These are phyloP conservation scores for Radiomyces spectabilis DNA, from an alignment of 192 early-diverging fungal species.

Conservation along the genomic window DNA sequence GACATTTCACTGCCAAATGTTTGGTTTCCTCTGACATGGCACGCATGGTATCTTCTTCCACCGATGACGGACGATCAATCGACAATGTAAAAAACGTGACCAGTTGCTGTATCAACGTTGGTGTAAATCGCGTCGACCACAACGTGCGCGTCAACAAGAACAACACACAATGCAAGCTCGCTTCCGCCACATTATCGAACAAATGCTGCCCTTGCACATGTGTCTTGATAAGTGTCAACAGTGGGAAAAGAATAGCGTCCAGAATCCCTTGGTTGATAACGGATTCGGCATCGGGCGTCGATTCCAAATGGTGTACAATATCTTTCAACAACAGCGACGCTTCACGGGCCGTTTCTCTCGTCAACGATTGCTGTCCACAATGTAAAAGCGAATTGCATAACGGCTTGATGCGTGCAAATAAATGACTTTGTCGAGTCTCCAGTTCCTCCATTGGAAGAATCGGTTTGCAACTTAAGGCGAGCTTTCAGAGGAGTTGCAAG, in stretches of 20 bases:
- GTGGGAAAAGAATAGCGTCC: constrained; percentile 18
- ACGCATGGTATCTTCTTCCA: background rate
- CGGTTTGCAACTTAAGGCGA: too few species aligned
- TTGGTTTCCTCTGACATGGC: constrained; percentile 29
- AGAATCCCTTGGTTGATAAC: constrained; percentile 9
- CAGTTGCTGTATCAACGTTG: constrained; percentile 6
- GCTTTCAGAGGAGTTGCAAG: too few species aligned
- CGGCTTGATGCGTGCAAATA: too few species aligned
- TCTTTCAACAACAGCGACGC: too few species aligned
- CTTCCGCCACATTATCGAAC: constrained; percentile 17
- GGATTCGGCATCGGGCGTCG: background rate
- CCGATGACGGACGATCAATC: constrained; percentile 2
- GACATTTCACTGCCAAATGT: constrained; percentile 11
- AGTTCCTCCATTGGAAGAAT: too few species aligned
- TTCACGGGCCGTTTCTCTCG: too few species aligned
- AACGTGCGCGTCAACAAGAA: constrained; percentile 6
- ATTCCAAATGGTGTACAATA: too few species aligned
- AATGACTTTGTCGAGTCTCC: too few species aligned
- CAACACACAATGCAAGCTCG: constrained; percentile 9
- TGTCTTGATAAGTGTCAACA: constrained; percentile 3
- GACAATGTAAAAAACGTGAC: constrained; percentile 13
- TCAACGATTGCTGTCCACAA: too few species aligned
- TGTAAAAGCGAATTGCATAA: too few species aligned
- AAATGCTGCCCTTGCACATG: background rate
- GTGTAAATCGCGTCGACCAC: constrained; percentile 3